phyloP scores from a whole-genome alignment of 495 filamentous ascomycete species.

The Lophium mytilinum region DNA sequence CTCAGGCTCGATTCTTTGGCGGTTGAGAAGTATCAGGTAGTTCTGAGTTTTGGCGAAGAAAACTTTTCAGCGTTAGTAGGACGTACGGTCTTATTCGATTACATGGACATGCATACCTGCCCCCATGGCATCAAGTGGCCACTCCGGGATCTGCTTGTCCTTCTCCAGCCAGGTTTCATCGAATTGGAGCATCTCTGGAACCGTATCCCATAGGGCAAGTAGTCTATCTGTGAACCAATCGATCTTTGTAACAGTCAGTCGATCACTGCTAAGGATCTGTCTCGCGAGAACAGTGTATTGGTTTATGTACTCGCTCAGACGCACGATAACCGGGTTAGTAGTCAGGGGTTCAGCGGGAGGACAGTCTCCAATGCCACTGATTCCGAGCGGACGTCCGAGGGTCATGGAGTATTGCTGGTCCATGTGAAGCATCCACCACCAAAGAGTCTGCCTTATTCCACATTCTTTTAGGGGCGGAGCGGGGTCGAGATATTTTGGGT shows the following conservation, averaged over 20 bases:
- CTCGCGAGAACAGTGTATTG: conserved; percentile 41
- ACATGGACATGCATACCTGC: conserved; percentile 23
- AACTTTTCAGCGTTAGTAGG: conserved; percentile 10
- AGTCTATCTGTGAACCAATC: conserved; percentile 40
- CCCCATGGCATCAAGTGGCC: conserved; percentile 39
- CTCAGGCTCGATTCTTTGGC: conserved; percentile 32
- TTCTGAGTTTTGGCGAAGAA: conserved; percentile 41
- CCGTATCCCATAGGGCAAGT: conserved; percentile 33
- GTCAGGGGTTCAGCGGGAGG: conserved; percentile 37
- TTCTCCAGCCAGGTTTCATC: conserved; percentile 38
- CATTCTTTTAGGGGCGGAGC: conserved; percentile 36
- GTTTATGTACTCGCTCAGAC: conserved; percentile 36
- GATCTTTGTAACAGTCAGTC: conserved; percentile 36
- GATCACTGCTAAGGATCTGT: conserved; percentile 37
- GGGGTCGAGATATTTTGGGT: conserved; percentile 39
- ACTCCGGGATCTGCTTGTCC: conserved; percentile 34
- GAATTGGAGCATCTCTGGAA: conserved; percentile 38
- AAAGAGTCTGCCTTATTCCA: conserved; percentile 34
- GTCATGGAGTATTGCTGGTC: conserved; percentile 45
- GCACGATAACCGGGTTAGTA: conserved; percentile 33
- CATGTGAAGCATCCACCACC: conserved; percentile 48
- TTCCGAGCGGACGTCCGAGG: conserved; percentile 39
- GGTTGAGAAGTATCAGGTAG: conserved; percentile 40
- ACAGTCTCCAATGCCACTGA: conserved; percentile 42
- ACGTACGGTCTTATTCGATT: not conserved